phyloP scores from a whole-genome alignment of 148 eudicot species.

The Bassia scoparia region DNA sequence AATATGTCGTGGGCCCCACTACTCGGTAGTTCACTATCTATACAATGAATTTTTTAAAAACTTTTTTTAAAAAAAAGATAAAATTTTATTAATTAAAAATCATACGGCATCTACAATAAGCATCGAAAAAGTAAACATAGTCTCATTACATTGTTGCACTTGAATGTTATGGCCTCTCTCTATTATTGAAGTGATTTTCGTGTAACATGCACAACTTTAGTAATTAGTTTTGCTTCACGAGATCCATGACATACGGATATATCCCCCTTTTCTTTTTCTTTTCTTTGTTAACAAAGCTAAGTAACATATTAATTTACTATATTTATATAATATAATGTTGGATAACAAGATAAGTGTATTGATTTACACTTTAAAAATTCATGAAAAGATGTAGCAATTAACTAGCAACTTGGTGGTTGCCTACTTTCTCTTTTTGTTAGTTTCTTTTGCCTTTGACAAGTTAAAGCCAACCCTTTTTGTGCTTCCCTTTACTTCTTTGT shows the following conservation, averaged over 20 bases:
- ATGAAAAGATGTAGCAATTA: neutral
- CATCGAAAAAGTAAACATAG: too few species aligned
- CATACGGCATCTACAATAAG: too few species aligned
- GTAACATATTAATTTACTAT: neutral
- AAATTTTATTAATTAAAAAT: too few species aligned
- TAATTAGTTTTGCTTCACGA: conserved; percentile 28
- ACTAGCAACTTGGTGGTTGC: neutral
- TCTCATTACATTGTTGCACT: too few species aligned
- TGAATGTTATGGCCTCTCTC: conserved; percentile 15
- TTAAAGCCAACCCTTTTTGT: conserved; percentile 5
- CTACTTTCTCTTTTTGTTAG: neutral
- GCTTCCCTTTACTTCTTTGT: neutral
- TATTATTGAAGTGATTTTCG: conserved; percentile 23
- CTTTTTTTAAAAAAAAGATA: too few species aligned
- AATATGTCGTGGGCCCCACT: too few species aligned
- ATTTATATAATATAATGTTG: neutral
- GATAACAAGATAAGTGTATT: neutral
- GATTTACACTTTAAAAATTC: neutral
- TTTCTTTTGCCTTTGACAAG: conserved; percentile 9
- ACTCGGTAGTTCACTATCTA: too few species aligned
- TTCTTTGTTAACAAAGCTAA: neutral
- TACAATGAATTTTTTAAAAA: too few species aligned
- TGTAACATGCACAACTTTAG: conserved; percentile 12
- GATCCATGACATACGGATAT: conserved; percentile 8
- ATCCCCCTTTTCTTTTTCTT: too few species aligned